Base-by-base conservation (phyloP, 1,139 yeast genomes). In the Hansenula anomala region DNA sequence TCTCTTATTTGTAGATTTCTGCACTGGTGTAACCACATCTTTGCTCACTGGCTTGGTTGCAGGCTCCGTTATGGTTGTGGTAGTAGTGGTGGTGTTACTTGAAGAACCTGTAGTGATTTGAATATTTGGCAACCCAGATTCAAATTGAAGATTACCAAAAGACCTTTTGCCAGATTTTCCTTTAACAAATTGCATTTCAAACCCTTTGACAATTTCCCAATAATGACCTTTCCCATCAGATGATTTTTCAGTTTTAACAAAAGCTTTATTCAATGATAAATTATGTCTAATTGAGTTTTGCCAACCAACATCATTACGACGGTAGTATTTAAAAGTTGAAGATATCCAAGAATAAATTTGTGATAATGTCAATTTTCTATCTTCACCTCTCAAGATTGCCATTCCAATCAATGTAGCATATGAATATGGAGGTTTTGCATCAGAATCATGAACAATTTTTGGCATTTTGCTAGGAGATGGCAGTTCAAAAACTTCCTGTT, bases 161-260 rank as follows among this genome's bases (percentile, higher is more conserved):
- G 45, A 13, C 51, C 69, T 72, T 51, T 70, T 73, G 31, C 66
- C 68, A 38, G 68, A 61, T 53, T 80, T 74, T 7, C 76, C 78
- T 56, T 80, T 85, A 54, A 86, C 71, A 55, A 92, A 92, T 59
- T 83, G 88, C 47, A 78, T 78, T 60, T 90, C 97, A 55, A 73
- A 78, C 4, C 95, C 96, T 18, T 77, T 69, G 46, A 83, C 89
- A 39, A 92, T 87, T 52, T 86, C 80, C 98, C 98, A 94, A 61
- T 84, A 92, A 64, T 90, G 96, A 26, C 98, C 98, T 64, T 92
- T 92, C 7, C 97, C 97, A 60, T 87, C 95, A 52, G 86, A 84
- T 14, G 96, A 90, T 58, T 92, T 84, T 49, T 87, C 96, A 28
- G 95, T 88, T 63, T 92, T 92, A 40, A 83, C 74, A 53, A 88